Evolutionary conservation across 345 rosid genomes (phyloP), one percentile per base, ranked within the genome.

Genomic region (Nasturtium officinale): DNA sequence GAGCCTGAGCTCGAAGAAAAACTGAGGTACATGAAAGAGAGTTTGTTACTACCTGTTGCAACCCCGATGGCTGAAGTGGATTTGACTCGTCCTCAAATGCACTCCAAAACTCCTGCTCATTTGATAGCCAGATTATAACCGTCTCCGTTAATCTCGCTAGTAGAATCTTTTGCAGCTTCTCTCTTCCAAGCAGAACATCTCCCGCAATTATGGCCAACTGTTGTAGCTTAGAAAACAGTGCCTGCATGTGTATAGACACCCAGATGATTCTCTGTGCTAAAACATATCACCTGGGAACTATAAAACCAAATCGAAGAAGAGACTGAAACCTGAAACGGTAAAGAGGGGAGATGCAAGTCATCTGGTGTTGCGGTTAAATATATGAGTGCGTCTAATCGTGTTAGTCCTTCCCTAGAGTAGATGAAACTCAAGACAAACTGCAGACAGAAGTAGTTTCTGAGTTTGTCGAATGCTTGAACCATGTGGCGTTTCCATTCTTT

Each of bases 71-170:
- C 78, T 85, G 87, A 76, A 95, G 86, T 17, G 87, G 87, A 80
- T 89, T 78, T 32, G 93, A 82, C 67, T 85, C 83, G 77, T 95
- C 90, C 81, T 89, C 98, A 30, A 95, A 90, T 46, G 87, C 90
- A 55, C 87, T 84, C 99, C 99, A 95, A 80, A 91, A 95, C 52
- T 95, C 96, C 60, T 91, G 91, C 78, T 95, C 99, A 69, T 92
- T 83, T 11, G 96, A 88, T 71, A 95, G 76, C 99, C 99, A 94
- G 74, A 95, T 95, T 46, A 95, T 80, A 61, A 95, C 96, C 12
- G 98, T 95, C 79, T 95, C 99, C 1, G 99, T 95, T 65, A 95
- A 79, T 81, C 98, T 88, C 25, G 99, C 97, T 12, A 95, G 94
- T 79, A 95, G 79, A 77, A 83, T 80, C 79, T 95, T 95, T 75